A percentile compares a stretch with the other conserved stretches of the same genome.
Conservation (phyloP, 345 rosid genomes). For the Populus nigra region DNA sequence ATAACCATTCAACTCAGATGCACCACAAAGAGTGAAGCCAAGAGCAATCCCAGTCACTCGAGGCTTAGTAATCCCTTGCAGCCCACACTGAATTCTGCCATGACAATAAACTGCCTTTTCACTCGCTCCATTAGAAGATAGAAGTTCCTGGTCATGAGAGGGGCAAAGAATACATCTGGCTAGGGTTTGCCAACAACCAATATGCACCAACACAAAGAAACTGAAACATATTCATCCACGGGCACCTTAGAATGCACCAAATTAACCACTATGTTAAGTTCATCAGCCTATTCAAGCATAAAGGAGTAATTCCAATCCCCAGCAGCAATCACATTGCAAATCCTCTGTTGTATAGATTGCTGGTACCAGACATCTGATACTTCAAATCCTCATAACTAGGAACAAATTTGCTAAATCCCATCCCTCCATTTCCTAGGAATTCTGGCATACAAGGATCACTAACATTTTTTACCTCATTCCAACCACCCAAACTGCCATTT, state of each 20-base stretch:
- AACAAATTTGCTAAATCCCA: constrained; percentile 33
- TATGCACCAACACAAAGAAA: neutral
- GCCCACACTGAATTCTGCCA: neutral
- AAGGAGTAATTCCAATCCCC: constrained; percentile 2
- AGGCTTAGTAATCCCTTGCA: neutral
- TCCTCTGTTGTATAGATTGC: constrained; percentile 44
- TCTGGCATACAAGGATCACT: constrained; percentile 32
- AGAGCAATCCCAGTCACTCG: neutral
- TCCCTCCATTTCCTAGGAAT: constrained; percentile 27
- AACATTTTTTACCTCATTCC: constrained; percentile 39
- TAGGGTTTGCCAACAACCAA: neutral
- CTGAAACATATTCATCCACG: neutral
- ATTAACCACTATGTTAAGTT: neutral
- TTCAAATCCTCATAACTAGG: constrained; percentile 41
- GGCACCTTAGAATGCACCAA: neutral
- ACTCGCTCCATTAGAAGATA: neutral
- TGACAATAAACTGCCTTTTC: neutral
- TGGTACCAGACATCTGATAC: constrained; percentile 36
- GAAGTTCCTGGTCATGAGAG: neutral
- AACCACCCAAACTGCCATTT: constrained; percentile 42
- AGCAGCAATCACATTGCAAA: constrained; percentile 40
- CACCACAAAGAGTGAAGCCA: neutral
- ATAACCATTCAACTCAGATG: neutral
- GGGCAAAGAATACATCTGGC: neutral
- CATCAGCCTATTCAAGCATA: constrained; percentile 3